Evolutionary conservation across 1,284 basidiomycete genomes (phyloP).

Genomic region (Coriolopsis trogii): DNA sequence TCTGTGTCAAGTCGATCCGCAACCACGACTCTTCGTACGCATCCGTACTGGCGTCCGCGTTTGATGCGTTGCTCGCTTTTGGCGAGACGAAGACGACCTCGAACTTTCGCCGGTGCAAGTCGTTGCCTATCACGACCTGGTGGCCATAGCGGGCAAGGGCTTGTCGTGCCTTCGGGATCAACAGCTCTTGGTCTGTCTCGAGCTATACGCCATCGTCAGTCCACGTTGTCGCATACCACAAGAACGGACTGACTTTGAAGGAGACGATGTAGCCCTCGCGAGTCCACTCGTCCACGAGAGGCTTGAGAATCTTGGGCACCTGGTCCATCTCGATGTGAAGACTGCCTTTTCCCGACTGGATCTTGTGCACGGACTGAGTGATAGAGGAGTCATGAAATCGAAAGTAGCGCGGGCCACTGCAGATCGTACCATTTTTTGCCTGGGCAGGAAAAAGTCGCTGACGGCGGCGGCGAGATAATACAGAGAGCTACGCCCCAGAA

Average conservation of each 20-base stretch:
- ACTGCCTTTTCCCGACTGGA: conserved; percentile 94
- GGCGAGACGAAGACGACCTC: conserved; percentile 87
- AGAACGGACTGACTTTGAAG: conserved; percentile 77
- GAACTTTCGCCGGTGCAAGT: conserved; percentile 86
- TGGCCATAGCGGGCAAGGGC: conserved; percentile 95
- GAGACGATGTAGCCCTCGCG: conserved; percentile 92
- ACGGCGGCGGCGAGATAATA: conserved; percentile 98
- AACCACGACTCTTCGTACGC: conserved; percentile 74
- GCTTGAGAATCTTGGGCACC: conserved; percentile 94
- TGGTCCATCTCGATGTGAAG: conserved; percentile 98
- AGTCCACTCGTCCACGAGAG: conserved; percentile 93
- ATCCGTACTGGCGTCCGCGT: conserved; percentile 1
- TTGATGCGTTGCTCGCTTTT: conserved; percentile 4
- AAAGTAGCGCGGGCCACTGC: conserved; percentile 29
- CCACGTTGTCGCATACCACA: conserved; percentile 3
- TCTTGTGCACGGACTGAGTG: conserved; percentile 92
- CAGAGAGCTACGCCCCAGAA: conserved; percentile 76
- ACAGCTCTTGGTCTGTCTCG: conserved; percentile 84
- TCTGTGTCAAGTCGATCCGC: conserved; percentile 53
- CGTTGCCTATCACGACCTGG: conserved; percentile 96
- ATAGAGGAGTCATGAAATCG: background rate
- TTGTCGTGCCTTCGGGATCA: conserved; percentile 89
- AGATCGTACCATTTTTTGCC: conserved; percentile 85
- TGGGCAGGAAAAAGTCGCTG: conserved; percentile 95
- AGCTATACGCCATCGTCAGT: conserved; percentile 57